Evolutionary conservation across 495 filamentous ascomycete species (phyloP).

Genomic region (Sporormia fimetaria): DNA sequence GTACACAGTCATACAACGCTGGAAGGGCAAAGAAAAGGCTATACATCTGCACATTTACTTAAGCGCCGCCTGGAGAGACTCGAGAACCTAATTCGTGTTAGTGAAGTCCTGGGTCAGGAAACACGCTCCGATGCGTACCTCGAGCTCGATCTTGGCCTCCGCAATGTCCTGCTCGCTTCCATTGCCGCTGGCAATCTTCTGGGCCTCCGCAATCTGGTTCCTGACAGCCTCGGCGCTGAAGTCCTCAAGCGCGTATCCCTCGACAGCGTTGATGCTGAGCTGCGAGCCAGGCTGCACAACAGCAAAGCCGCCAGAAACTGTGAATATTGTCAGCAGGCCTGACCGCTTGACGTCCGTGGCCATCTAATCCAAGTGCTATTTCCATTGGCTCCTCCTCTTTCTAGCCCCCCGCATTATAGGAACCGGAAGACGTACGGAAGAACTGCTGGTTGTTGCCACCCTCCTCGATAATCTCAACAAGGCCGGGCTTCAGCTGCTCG

Average conservation of each 20-base stretch:
- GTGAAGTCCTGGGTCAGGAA: conserved; percentile 1
- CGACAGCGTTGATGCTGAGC: conserved; percentile 95
- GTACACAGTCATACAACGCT: conserved; percentile 17
- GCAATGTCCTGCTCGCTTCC: conserved; percentile 97
- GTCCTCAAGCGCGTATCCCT: conserved; percentile 87
- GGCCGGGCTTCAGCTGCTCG: conserved; percentile 93
- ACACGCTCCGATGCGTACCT: conserved; percentile 48
- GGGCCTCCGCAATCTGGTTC: conserved; percentile 78
- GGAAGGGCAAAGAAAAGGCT: conserved; percentile 9
- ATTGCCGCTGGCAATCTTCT: conserved; percentile 81
- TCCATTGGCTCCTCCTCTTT: background rate
- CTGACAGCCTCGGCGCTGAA: conserved; percentile 78
- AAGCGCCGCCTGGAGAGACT: conserved; percentile 37
- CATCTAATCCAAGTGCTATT: background rate
- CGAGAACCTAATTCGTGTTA: conserved; percentile 30
- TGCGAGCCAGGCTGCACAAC: conserved; percentile 89
- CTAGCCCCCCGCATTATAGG: background rate
- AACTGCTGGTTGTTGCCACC: conserved; percentile 85
- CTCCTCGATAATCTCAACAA: conserved; percentile 95
- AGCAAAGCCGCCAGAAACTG: conserved; percentile 95
- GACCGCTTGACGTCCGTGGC: background rate
- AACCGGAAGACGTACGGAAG: conserved; percentile 68
- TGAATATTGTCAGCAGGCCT: conserved; percentile 2
- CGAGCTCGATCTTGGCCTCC: conserved; percentile 96
- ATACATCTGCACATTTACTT: conserved; percentile 34